A percentile compares a stretch with the other conserved stretches of the same genome.
These are phyloP conservation scores for Solanum appendiculatum DNA, from an alignment of 257 asterid species.

Conservation along the genomic window DNA sequence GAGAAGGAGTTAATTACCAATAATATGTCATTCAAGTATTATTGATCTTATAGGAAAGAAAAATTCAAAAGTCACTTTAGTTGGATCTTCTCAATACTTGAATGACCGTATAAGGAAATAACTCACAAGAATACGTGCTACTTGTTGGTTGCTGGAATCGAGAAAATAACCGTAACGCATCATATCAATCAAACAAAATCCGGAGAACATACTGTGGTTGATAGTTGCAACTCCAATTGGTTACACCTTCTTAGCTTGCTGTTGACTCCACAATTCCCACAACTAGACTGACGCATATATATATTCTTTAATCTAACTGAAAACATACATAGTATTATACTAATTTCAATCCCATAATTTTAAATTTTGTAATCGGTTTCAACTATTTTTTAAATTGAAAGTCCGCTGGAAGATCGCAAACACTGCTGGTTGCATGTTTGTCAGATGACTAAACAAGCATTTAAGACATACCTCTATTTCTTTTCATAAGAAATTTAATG, in stretches of 20 bases:
- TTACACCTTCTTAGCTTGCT: not conserved
- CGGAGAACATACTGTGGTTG: not conserved
- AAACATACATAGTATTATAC: not conserved
- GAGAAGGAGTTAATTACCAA: not conserved
- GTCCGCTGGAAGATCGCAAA: not conserved
- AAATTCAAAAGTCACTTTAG: not conserved
- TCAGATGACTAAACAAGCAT: not conserved
- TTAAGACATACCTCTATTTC: not conserved
- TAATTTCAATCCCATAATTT: not conserved
- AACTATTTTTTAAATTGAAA: not conserved
- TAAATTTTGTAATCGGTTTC: not conserved
- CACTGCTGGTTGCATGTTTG: not conserved
- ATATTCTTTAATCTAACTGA: not conserved
- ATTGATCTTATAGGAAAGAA: not conserved
- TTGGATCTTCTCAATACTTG: not conserved
- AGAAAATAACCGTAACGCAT: not conserved
- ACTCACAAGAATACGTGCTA: not conserved
- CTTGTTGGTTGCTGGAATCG: not conserved
- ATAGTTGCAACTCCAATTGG: not conserved
- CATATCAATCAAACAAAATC: not conserved
- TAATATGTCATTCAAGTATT: not conserved
- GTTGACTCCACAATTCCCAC: not conserved
- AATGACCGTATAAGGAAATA: not conserved
- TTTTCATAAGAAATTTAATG: not conserved
- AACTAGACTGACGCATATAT: not conserved